phyloP scores from a whole-genome alignment of 768 basidiomycete species.

The Pulveroboletus frians region DNA sequence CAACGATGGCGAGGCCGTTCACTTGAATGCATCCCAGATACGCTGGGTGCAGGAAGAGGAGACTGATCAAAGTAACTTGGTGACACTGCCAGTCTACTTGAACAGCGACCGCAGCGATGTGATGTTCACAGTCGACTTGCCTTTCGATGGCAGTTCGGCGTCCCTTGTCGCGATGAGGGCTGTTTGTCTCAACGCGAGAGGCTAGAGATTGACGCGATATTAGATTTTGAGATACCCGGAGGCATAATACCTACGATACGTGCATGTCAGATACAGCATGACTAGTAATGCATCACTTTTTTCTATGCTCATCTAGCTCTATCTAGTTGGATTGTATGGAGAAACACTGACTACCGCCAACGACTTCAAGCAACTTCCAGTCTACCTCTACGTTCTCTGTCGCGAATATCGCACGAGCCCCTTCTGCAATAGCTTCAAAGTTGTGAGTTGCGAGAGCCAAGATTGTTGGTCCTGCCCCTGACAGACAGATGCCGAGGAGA shows the following conservation, averaged over 20 bases:
- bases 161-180: constrained; percentile 80
- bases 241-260: constrained; percentile 24
- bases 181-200: constrained; percentile 83
- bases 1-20: constrained; percentile 79
- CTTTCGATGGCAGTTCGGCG: constrained; percentile 63
- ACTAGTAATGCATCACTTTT: constrained; percentile 15
- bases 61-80: constrained; percentile 36
- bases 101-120: constrained; percentile 87
- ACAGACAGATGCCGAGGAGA: constrained; percentile 94
- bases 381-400: constrained; percentile 74
- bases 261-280: constrained; percentile 15
- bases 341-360: constrained; percentile 36
- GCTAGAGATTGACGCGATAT: constrained; percentile 30
- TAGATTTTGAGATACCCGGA: constrained; percentile 20
- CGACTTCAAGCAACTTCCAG: constrained; percentile 81
- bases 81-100: constrained; percentile 89
- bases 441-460: constrained; percentile 85
- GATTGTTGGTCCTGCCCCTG: constrained; percentile 96
- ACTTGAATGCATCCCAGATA: constrained; percentile 77
- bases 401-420: constrained; percentile 70
- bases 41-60: constrained; percentile 71
- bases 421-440: constrained; percentile 81
- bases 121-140: constrained; percentile 83
- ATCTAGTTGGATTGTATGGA: constrained; percentile 11
- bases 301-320: constrained; percentile 1